Base-by-base conservation (phyloP, 345 rosid genomes). In the Cardamine occulta region DNA sequence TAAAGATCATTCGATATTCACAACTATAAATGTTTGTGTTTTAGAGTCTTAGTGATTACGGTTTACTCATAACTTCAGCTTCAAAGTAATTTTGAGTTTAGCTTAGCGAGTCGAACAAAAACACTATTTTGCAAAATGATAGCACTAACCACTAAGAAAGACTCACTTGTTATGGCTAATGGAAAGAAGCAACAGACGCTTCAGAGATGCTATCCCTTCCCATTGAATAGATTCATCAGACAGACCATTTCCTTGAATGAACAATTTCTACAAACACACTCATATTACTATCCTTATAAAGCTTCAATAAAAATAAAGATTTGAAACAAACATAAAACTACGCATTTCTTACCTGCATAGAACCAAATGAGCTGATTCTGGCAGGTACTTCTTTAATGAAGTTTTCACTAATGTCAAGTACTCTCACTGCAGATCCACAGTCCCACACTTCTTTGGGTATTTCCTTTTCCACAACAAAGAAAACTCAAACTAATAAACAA, bases 381-480 rank as follows among this genome's bases (percentile, higher is more conserved):
- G 49, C 42, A 19, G 98, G 91, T 59, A 91, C 76, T 63, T 62
- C 77, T 44, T 77, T 84, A 78, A 94, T 83, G 63, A 44, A 70
- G 68, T 91, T 94, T 82, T 85, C 86, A 39, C 87, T 84, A 57
- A 88, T n/a, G 75, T 90, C 91, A 49, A 91, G 83, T 66, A 89
- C 84, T 85, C 91, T 86, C 11, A 76, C 75, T 57, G 74, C 81
- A 55, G 88, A 72, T 81, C 89, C 92, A 63, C 87, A 85, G 18
- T 71, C 70, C 97, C 97, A 90, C 24, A 90, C 89, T 77, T 90
- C 91, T 52, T 86, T 86, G 0, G 97, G 97, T 88, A 94, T 82
- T 71, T 73, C 83, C 98, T 79, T 68, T 63, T 54, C 62, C 56
- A 0, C 18, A 79, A 79, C 61, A 61, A 74, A 40, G 7, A 59